Evolutionary conservation across 164 flowering plant species (phyloP).

Genomic region (Sedum album): DNA sequence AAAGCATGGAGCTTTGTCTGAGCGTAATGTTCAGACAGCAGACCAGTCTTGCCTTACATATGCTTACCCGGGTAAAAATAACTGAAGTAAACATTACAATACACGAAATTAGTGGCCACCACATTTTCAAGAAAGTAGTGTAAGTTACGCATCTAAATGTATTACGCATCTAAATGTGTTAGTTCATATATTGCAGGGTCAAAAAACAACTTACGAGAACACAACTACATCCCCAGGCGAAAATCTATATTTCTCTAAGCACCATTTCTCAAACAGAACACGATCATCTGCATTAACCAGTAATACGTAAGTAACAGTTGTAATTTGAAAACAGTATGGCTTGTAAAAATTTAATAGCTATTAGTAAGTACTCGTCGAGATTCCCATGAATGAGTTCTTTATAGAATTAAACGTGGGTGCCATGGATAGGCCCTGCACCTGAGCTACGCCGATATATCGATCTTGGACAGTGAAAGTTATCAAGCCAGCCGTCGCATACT

Average conservation of each 20-base stretch:
- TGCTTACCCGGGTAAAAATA: too few relatives aligned
- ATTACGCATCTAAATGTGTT: background rate
- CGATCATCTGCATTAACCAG: slow-evolving; percentile 53
- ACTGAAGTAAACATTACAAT: too few relatives aligned
- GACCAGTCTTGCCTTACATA: too few relatives aligned
- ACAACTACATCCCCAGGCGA: slow-evolving; percentile 44
- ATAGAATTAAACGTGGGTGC: slow-evolving; percentile 26
- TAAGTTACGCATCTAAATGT: background rate
- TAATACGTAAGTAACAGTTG: too few relatives aligned
- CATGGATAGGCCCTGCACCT: slow-evolving; percentile 74
- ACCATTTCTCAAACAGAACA: slow-evolving; percentile 69
- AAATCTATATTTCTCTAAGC: slow-evolving; percentile 53
- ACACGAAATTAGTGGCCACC: too few relatives aligned
- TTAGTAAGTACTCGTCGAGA: background rate
- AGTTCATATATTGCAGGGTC: too few relatives aligned
- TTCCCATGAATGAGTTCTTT: background rate
- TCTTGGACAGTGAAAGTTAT: slow-evolving; percentile 60
- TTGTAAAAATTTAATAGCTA: background rate
- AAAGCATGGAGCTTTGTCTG: too few relatives aligned
- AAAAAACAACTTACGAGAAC: slow-evolving; percentile 37
- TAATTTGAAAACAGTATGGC: background rate
- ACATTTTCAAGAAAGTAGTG: too few relatives aligned
- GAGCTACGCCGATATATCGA: slow-evolving; percentile 44
- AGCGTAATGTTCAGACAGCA: too few relatives aligned
- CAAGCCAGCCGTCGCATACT: slow-evolving; percentile 45